Percentiles rank a stretch among this genome's conserved stretches.
Conservation (phyloP, 768 basidiomycete species). For the Russula earlei region DNA sequence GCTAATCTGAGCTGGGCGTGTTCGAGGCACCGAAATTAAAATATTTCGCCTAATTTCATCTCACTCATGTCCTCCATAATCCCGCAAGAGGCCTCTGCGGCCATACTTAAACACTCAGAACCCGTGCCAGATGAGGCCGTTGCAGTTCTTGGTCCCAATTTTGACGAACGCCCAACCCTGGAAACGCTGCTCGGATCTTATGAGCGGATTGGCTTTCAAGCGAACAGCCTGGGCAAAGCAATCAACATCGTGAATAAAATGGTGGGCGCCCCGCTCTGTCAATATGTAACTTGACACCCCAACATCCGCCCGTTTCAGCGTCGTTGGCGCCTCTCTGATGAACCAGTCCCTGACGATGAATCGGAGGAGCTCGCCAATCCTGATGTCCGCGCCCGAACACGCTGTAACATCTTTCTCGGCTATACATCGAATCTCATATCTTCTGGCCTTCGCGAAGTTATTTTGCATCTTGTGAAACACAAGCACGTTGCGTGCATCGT, state of each 20-base stretch:
- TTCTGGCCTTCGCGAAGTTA: slow-evolving; percentile 89
- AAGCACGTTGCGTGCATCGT: slow-evolving; percentile 83
- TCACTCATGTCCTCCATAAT: slow-evolving; percentile 22
- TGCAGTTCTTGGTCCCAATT: slow-evolving; percentile 80
- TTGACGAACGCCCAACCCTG: slow-evolving; percentile 60
- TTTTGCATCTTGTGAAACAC: slow-evolving; percentile 88
- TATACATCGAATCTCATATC: slow-evolving; percentile 99
- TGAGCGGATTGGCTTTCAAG: slow-evolving; percentile 92
- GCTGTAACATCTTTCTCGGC: slow-evolving; percentile 87
- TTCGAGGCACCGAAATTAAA: neutral
- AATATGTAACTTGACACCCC: neutral
- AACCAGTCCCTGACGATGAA: slow-evolving; percentile 63
- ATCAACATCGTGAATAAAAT: slow-evolving; percentile 89
- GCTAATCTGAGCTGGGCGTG: neutral
- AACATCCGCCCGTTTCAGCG: slow-evolving; percentile 39
- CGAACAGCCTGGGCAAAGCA: slow-evolving; percentile 83
- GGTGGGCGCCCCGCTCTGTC: slow-evolving; percentile 38
- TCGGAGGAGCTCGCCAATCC: slow-evolving; percentile 52
- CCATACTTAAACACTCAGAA: slow-evolving; percentile 70
- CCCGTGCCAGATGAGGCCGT: slow-evolving; percentile 56
- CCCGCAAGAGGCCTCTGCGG: slow-evolving; percentile 56
- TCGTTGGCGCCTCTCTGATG: slow-evolving; percentile 83
- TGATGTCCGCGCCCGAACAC: slow-evolving; percentile 55
- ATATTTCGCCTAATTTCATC: too few species aligned
- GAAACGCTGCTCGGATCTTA: slow-evolving; percentile 67